Evolutionary conservation across 2,329 filamentous ascomycete genomes (phyloP).

Genomic region (Aspergillus glaucus): DNA sequence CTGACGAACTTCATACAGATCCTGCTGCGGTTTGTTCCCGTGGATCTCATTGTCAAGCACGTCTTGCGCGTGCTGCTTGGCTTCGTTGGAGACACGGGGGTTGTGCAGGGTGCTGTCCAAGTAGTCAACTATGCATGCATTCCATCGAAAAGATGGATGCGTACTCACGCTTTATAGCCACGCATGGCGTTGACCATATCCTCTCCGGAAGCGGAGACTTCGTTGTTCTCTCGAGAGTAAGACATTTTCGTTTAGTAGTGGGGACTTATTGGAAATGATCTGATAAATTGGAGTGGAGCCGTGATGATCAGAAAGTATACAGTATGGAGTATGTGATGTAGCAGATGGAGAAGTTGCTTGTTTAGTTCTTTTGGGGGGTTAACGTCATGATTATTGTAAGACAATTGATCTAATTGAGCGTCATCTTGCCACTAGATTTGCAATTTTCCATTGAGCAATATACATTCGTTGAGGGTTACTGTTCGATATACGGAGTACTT

Average conservation of each 20-base stretch:
- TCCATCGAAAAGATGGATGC: background rate
- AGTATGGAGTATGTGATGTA: background rate
- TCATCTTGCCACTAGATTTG: conserved; percentile 2
- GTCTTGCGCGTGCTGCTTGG: conserved; percentile 20
- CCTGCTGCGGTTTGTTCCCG: conserved; percentile 11
- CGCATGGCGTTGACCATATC: conserved; percentile 14
- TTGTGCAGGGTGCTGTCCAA: conserved; percentile 9
- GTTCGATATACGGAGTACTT: no score
- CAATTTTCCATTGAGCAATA: no score
- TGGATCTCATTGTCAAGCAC: conserved; percentile 15
- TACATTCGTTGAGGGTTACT: no score
- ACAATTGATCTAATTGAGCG: background rate
- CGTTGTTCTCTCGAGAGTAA: conserved; percentile 4
- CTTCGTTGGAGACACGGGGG: conserved; percentile 16
- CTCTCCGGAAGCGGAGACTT: conserved; percentile 9
- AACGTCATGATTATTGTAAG: background rate
- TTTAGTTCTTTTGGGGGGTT: background rate
- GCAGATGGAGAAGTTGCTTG: background rate
- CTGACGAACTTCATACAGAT: conserved; percentile 4
- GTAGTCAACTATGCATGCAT: background rate
- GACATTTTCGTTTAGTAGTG: conserved; percentile 5
- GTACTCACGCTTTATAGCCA: conserved; percentile 15
- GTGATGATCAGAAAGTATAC: background rate
- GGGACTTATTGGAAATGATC: background rate
- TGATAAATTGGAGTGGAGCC: background rate